Evolutionary conservation across 2,329 filamentous ascomycete species (phyloP).

Genomic region (Beauveria australis): DNA sequence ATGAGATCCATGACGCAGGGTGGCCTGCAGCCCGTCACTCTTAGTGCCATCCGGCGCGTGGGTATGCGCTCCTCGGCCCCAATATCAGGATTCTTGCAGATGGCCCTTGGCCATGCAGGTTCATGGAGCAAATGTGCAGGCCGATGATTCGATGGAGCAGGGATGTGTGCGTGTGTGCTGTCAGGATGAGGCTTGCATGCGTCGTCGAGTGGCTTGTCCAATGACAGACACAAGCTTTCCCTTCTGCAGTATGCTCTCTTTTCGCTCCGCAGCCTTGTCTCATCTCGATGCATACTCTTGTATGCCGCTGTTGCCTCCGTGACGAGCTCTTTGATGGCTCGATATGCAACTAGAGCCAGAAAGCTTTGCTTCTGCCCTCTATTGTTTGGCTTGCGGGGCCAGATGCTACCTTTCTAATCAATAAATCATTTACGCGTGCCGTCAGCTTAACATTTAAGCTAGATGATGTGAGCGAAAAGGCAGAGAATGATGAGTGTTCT

Average conservation of each 20-base stretch:
- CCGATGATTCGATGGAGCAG: constrained; percentile 7
- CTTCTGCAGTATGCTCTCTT: neutral
- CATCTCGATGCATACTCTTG: neutral
- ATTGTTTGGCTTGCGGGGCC: neutral
- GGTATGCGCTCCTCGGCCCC: neutral
- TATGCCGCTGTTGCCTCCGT: neutral
- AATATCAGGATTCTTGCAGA: neutral
- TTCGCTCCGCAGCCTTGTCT: neutral
- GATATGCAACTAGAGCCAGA: neutral
- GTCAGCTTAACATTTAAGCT: too few relatives aligned
- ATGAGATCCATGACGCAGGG: constrained; percentile 9
- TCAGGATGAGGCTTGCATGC: neutral
- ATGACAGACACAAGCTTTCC: constrained; percentile 4
- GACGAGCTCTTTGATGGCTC: neutral
- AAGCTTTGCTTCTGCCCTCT: neutral
- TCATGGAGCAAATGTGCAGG: constrained; percentile 9
- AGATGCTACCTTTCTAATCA: neutral
- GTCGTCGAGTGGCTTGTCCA: neutral
- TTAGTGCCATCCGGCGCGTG: neutral
- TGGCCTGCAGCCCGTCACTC: constrained; percentile 3
- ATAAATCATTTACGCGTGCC: too few relatives aligned
- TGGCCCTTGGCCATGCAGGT: constrained; percentile 3
- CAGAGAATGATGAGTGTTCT: neutral
- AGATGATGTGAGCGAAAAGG: too few relatives aligned
- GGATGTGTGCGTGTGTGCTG: neutral